Percentiles rank a stretch among this genome's conserved stretches.
Conservation (phyloP, 2,329 filamentous ascomycete genomes). For the Metarhizium album region DNA sequence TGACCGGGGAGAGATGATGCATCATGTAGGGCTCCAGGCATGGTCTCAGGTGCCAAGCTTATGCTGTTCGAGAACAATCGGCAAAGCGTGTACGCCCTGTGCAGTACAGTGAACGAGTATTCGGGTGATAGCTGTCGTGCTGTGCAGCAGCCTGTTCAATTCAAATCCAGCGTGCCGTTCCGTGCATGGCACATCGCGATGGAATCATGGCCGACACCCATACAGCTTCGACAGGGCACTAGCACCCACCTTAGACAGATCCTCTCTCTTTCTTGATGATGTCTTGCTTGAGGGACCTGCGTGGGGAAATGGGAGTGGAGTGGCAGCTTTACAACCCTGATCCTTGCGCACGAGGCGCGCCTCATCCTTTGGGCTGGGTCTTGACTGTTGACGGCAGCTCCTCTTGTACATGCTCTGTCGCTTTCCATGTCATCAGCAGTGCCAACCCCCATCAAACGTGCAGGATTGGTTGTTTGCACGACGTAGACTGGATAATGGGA, state of each 20-base stretch:
- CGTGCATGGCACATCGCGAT: neutral
- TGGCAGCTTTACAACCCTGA: neutral
- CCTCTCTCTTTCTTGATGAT: constrained; percentile 1
- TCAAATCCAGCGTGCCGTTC: neutral
- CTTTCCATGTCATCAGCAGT: neutral
- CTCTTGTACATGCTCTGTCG: neutral
- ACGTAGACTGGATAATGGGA: too few species aligned
- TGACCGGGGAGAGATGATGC: neutral
- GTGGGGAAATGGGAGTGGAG: constrained; percentile 3
- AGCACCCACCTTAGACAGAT: neutral
- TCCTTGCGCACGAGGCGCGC: constrained; percentile 1
- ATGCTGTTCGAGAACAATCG: neutral
- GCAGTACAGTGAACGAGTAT: neutral
- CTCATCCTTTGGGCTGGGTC: constrained; percentile 3
- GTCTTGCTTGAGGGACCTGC: constrained; percentile 4
- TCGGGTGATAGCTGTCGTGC: neutral
- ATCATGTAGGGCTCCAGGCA: neutral
- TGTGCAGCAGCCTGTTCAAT: neutral
- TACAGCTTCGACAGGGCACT: neutral
- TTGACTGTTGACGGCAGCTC: neutral
- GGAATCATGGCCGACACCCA: neutral
- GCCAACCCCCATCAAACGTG: neutral
- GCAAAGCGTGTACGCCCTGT: neutral
- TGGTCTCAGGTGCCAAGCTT: neutral
- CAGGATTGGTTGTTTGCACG: neutral